Evolutionary conservation across 2,329 filamentous ascomycete genomes (phyloP).

Genomic region (Xylariaceae sp.): DNA sequence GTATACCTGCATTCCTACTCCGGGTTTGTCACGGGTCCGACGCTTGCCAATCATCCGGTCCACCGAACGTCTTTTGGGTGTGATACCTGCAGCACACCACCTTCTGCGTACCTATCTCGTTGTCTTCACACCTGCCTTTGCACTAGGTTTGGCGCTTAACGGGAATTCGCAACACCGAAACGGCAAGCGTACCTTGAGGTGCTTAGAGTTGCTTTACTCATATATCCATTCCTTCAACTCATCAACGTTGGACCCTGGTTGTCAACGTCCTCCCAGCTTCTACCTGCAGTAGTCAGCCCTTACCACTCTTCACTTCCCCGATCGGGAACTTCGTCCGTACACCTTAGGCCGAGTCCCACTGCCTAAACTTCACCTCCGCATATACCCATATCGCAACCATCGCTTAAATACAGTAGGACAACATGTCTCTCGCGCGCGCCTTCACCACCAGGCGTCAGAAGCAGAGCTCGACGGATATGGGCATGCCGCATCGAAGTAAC

Average conservation of each 20-base stretch:
- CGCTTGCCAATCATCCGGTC: conserved; percentile 10
- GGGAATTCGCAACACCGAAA: background rate
- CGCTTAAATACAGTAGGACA: conserved; percentile 17
- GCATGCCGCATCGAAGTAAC: conserved; percentile 44
- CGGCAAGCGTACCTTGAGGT: too few relatives aligned
- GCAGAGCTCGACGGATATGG: conserved; percentile 42
- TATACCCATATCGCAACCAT: background rate
- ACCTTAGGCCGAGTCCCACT: too few relatives aligned
- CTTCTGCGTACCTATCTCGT: conserved; percentile 2
- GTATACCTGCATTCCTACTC: conserved; percentile 8
- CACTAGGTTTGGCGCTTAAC: conserved; percentile 7
- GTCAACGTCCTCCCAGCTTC: too few relatives aligned
- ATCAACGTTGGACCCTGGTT: too few relatives aligned
- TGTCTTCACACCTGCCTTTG: too few relatives aligned
- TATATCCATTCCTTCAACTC: too few relatives aligned
- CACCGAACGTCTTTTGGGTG: conserved; percentile 8
- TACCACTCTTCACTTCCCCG: too few relatives aligned
- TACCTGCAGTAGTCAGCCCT: too few relatives aligned
- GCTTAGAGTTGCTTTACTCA: too few relatives aligned
- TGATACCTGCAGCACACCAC: conserved; percentile 4
- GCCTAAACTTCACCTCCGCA: too few relatives aligned
- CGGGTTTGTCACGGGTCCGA: conserved; percentile 14
- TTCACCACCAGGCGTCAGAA: conserved; percentile 67
- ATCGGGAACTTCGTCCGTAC: too few relatives aligned
- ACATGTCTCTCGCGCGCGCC: conserved; percentile 63